Conservation (phyloP, 2,329 filamentous ascomycete species). For the Chaetomiaceae sp. region DNA sequence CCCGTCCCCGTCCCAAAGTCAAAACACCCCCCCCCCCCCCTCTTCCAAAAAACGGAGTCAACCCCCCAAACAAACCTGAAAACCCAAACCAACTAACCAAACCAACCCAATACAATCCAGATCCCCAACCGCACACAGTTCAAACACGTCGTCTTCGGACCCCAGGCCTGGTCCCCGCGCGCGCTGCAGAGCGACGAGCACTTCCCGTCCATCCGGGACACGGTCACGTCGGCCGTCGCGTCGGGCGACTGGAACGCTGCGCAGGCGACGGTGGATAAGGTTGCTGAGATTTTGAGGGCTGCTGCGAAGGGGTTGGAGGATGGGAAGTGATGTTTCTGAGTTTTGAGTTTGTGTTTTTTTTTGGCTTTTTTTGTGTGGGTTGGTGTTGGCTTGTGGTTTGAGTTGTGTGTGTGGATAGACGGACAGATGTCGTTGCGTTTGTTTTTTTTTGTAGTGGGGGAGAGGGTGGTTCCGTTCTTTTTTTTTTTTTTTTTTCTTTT, state of each 20-base stretch:
- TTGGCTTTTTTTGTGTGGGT: too few relatives aligned
- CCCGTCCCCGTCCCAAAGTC: too few relatives aligned
- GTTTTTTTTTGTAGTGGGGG: too few relatives aligned
- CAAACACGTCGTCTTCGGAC: conserved; percentile 88
- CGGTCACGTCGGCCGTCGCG: conserved; percentile 69
- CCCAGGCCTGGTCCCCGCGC: conserved; percentile 63
- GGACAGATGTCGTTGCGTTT: background rate
- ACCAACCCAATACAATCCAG: conserved; percentile 35
- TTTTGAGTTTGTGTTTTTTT: too few relatives aligned
- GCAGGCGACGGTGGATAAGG: conserved; percentile 64
- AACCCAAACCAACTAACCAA: conserved; percentile 6
- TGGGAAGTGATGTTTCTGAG: background rate
- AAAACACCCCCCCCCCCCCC: background rate
- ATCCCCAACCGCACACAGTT: conserved; percentile 85
- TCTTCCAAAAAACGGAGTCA: background rate
- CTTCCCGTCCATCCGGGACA: conserved; percentile 83
- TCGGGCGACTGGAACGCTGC: too few relatives aligned
- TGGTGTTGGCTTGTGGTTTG: too few relatives aligned
- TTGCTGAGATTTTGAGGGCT: conserved; percentile 59
- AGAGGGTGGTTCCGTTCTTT: background rate
- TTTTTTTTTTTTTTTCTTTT: background rate
- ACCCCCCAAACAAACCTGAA: background rate
- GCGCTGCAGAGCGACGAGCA: conserved; percentile 56
- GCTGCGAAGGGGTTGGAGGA: conserved; percentile 41
- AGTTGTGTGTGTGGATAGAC: too few relatives aligned